A percentile compares a stretch with the other conserved stretches of the same genome.
Conservation (phyloP, 768 basidiomycete species). For the Russula virescens region DNA sequence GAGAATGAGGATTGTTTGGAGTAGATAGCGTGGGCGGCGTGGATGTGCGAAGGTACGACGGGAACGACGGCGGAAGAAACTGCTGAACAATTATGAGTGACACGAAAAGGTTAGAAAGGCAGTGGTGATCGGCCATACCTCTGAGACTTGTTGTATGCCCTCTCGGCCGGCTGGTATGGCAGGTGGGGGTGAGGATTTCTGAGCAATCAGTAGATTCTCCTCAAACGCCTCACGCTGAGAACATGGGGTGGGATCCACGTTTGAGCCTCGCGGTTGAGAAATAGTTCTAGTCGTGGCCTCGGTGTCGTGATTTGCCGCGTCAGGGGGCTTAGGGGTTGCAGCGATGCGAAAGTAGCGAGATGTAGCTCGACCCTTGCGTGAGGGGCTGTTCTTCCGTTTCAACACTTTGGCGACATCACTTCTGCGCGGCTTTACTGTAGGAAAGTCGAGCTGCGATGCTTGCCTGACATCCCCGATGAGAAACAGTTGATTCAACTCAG, state of each 20-base stretch:
- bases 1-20: neutral
- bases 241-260: neutral
- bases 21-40: slow-evolving; percentile 5
- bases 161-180: neutral
- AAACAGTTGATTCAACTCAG: neutral
- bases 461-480: neutral
- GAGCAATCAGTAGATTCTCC: neutral
- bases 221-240: neutral
- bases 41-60: slow-evolving; percentile 20
- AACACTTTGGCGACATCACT: neutral
- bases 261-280: neutral
- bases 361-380: neutral
- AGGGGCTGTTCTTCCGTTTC: slow-evolving; percentile 1
- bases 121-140: slow-evolving; percentile 2
- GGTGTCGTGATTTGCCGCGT: neutral
- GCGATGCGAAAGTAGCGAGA: slow-evolving; percentile 8
- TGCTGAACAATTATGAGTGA: neutral
- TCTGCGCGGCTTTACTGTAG: slow-evolving; percentile 1
- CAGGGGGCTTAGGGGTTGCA: neutral
- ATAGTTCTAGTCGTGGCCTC: neutral
- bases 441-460: slow-evolving; percentile 6
- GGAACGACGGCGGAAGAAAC: slow-evolving; percentile 23
- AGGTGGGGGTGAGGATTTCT: neutral
- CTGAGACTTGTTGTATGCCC: slow-evolving; percentile 13
- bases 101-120: neutral